A percentile compares a stretch with the other conserved stretches of the same genome.
These are phyloP conservation scores for Populus hybrid DNA, from an alignment of 441 rosid genomes.

Conservation along the genomic window DNA sequence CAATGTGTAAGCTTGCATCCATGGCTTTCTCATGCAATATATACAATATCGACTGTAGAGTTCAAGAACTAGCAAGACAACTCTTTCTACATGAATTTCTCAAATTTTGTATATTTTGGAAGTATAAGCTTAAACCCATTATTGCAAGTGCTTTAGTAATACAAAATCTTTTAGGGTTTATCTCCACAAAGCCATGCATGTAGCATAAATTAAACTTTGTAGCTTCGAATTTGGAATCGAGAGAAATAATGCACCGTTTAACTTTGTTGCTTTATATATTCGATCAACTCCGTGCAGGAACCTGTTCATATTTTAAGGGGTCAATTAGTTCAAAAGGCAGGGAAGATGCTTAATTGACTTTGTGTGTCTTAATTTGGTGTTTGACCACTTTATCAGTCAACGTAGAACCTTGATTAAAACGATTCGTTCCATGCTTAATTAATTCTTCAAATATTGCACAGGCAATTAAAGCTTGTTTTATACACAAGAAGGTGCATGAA, in stretches of 20 bases:
- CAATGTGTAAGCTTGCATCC: too few species aligned
- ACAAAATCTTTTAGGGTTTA: background rate
- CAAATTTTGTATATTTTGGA: too few species aligned
- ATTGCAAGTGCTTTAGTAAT: too few species aligned
- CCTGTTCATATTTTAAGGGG: background rate
- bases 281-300: background rate
- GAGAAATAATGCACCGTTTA: background rate
- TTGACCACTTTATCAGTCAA: background rate
- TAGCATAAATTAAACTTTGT: background rate
- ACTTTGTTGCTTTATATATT: background rate
- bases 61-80: too few species aligned
- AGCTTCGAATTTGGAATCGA: background rate
- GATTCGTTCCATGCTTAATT: background rate
- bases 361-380: background rate
- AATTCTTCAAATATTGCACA: background rate
- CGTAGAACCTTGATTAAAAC: background rate
- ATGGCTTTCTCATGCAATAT: too few species aligned
- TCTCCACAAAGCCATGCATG: background rate
- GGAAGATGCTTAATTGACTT: conserved; percentile 12
- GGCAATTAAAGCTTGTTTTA: background rate
- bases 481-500: background rate
- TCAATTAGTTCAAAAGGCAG: conserved; percentile 10
- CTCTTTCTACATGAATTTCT: too few species aligned
- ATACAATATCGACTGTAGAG: too few species aligned
- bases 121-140: too few species aligned